These are phyloP conservation scores for Cinchona pubescens DNA, from an alignment of 257 asterid species.

Conservation along the genomic window DNA sequence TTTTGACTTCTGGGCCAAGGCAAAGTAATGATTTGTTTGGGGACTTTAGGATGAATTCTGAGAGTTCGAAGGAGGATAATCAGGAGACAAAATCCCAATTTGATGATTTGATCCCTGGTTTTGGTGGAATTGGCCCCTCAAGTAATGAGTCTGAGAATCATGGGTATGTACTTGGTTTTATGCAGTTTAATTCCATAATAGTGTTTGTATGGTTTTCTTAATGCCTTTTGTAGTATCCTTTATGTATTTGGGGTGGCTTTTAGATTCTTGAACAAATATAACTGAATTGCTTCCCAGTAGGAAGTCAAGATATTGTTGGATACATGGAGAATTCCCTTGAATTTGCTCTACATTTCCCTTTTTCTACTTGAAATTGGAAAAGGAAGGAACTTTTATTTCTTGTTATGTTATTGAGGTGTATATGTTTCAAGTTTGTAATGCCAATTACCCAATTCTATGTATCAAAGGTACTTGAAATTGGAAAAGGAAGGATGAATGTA, in stretches of 20 bases:
- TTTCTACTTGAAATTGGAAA: background rate
- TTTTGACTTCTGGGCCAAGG: slow-evolving; percentile 35
- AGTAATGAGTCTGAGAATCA: slow-evolving; percentile 27
- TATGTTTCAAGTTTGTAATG: background rate
- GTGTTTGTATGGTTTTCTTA: background rate
- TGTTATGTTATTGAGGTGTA: background rate
- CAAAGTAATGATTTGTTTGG: slow-evolving; percentile 52
- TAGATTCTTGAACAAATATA: background rate
- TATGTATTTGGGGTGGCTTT: background rate
- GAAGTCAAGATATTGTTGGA: background rate
- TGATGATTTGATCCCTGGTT: slow-evolving; percentile 60
- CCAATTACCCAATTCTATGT: too few species aligned
- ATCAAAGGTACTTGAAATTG: too few species aligned
- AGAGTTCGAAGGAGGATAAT: slow-evolving; percentile 19
- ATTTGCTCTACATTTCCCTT: background rate
- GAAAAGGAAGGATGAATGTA: too few species aligned
- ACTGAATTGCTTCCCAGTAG: background rate
- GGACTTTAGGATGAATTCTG: slow-evolving; percentile 34
- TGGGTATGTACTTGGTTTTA: slow-evolving; percentile 13
- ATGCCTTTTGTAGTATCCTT: background rate
- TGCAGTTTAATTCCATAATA: background rate
- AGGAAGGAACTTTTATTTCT: background rate
- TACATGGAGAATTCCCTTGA: too few species aligned
- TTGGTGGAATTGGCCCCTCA: slow-evolving; percentile 43
- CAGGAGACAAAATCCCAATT: slow-evolving; percentile 31